These are phyloP conservation scores for Coprinopsis cinerea DNA, from an alignment of 768 basidiomycete genomes.

Conservation along the genomic window DNA sequence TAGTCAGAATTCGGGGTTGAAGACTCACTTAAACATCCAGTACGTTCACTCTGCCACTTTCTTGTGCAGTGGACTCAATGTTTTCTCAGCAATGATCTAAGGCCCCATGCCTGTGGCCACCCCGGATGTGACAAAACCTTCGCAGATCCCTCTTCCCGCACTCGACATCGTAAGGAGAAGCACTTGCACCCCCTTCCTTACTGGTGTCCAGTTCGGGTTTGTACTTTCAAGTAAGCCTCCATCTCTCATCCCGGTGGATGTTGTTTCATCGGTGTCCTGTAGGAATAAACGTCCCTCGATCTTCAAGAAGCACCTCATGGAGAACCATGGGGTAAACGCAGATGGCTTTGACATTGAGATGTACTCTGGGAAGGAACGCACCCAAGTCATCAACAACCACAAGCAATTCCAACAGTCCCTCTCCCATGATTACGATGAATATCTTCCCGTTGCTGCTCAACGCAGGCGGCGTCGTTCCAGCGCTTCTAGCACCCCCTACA, in stretches of 20 bases:
- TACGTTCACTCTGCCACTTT: slow-evolving; percentile 27
- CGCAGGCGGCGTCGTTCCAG: no score
- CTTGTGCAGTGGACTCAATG: neutral
- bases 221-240: slow-evolving; percentile 39
- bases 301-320: neutral
- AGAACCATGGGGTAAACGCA: neutral
- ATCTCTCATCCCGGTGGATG: neutral
- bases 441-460: no score
- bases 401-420: no score
- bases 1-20: slow-evolving; percentile 53
- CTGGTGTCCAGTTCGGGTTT: slow-evolving; percentile 38
- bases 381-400: no score
- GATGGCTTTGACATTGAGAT: neutral
- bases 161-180: slow-evolving; percentile 58
- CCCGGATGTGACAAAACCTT: slow-evolving; percentile 45
- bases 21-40: slow-evolving; percentile 64
- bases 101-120: slow-evolving; percentile 48
- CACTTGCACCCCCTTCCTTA: slow-evolving; percentile 40
- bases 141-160: slow-evolving; percentile 64
- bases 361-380: no score
- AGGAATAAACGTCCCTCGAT: neutral
- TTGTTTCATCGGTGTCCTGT: neutral
- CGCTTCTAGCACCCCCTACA: no score
- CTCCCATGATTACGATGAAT: no score
- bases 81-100: slow-evolving; percentile 38